These are phyloP conservation scores for Fusarium oligoseptatum DNA, from an alignment of 2,329 filamentous ascomycete genomes.

Conservation along the genomic window DNA sequence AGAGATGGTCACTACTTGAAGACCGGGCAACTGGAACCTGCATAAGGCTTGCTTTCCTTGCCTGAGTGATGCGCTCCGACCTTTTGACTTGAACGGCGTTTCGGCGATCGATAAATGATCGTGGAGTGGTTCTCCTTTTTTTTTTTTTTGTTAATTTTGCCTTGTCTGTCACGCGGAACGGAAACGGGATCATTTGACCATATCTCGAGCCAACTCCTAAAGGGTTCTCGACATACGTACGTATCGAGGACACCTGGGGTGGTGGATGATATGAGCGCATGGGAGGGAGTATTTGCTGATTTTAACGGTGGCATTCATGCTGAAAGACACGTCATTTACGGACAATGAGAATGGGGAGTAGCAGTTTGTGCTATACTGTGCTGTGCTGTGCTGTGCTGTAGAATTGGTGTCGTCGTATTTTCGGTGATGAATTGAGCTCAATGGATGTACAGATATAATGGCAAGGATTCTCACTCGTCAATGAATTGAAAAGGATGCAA, in stretches of 20 bases:
- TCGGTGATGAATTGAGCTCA: background rate
- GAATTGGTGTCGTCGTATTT: background rate
- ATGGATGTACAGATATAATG: background rate
- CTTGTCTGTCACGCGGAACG: conserved; percentile 2
- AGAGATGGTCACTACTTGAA: background rate
- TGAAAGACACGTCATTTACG: background rate
- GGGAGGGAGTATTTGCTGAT: conserved; percentile 12
- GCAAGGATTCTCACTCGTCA: background rate
- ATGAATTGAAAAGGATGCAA: background rate
- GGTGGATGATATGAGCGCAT: background rate
- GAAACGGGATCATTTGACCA: background rate
- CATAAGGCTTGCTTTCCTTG: background rate
- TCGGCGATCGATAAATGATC: conserved; percentile 12
- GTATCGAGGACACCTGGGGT: background rate
- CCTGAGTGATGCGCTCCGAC: background rate
- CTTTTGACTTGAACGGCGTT: conserved; percentile 21
- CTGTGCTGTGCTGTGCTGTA: background rate
- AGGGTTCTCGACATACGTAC: background rate
- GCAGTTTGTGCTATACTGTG: background rate
- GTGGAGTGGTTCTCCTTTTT: conserved; percentile 10
- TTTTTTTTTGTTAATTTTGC: background rate
- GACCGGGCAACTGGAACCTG: background rate
- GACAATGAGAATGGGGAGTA: background rate
- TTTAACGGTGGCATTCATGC: background rate
- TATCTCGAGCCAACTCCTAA: background rate